Evolutionary conservation across 1,284 basidiomycete species (phyloP).

Genomic region (Dichomitus squalens): DNA sequence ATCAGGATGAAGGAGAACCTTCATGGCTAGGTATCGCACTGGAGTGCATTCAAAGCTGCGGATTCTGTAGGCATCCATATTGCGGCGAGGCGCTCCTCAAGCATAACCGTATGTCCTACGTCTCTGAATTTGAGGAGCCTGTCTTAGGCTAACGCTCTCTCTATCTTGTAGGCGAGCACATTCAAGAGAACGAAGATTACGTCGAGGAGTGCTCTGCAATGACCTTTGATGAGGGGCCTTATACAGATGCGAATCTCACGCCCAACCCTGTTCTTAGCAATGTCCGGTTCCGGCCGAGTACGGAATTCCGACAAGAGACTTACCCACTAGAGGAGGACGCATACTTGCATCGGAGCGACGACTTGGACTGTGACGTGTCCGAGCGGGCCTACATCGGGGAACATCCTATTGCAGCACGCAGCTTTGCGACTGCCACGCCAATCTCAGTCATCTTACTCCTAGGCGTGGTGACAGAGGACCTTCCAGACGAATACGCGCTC

Average conservation of each 20-base stretch:
- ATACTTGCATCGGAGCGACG: not conserved
- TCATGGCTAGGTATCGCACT: constrained; percentile 5
- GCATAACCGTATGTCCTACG: constrained; percentile 4
- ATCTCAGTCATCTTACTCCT: not conserved
- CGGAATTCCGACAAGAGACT: not conserved
- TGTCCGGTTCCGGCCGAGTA: too few species aligned
- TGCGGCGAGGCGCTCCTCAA: constrained; percentile 6
- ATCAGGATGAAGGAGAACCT: not conserved
- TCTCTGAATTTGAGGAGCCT: not conserved
- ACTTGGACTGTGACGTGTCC: not conserved
- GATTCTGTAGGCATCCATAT: constrained; percentile 2
- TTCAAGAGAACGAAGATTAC: not conserved
- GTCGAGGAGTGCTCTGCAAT: too few species aligned
- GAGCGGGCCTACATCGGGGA: not conserved
- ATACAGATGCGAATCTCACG: too few species aligned
- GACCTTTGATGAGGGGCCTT: too few species aligned
- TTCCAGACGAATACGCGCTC: not conserved
- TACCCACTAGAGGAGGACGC: not conserved
- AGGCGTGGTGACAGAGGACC: too few species aligned
- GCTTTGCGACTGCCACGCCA: constrained; percentile 4
- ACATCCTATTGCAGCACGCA: not conserved
- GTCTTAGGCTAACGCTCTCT: too few species aligned
- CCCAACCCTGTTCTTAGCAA: too few species aligned
- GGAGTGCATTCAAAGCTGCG: not conserved
- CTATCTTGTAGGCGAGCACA: not conserved